Evolutionary conservation across 306 rosid species (phyloP), one percentile per base, ranked within the genome.

Genomic region (Trifolium pratense): DNA sequence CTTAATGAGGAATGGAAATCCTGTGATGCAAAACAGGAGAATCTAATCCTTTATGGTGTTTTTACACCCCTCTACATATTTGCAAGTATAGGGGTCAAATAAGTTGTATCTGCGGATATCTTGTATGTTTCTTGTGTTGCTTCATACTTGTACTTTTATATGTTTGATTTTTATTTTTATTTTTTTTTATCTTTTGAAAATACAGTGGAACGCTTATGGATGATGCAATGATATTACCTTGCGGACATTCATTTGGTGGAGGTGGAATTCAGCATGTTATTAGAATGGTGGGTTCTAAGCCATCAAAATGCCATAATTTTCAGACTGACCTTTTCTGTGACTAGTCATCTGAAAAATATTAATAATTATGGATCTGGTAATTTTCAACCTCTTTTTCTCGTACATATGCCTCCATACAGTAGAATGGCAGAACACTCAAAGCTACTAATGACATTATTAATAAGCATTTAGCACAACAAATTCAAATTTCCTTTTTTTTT

Each of bases 201-300:
- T 85, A 52, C 87, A 95, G 99, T 76, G 93, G 97, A 51, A 82
- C 88, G 74, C 96, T 95, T 25, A 95, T 95, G 99, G 96, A 95
- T 45, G 99, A 95, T 61, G 99, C 99, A 9, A 84, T 95, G 97
- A 95, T 95, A 88, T 81, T 95, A 79, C 92, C 99, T 45, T 95
- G 99, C 68, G 99, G 99, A n/a, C 99, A 95, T 86, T 95, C 99
- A 63, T 95, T 91, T 58, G 91, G 99, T 36, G 82, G 96, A 46
- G 88, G 89, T 63, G 99, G 99, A 78, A 86, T 92, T 81, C 89
- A 88, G 66, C 97, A 87, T 36, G 97, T 92, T 81, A 75, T 85
- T 79, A 87, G 92, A 84, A 79, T 85, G 92, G 99, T 95, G 94
- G 90, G 97, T 85, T 86, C 77, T 82, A 84, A 74, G 71, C 79